These are phyloP conservation scores for Wickerhamomyces ciferrii DNA, from an alignment of 805 yeast genomes.

Conservation along the genomic window DNA sequence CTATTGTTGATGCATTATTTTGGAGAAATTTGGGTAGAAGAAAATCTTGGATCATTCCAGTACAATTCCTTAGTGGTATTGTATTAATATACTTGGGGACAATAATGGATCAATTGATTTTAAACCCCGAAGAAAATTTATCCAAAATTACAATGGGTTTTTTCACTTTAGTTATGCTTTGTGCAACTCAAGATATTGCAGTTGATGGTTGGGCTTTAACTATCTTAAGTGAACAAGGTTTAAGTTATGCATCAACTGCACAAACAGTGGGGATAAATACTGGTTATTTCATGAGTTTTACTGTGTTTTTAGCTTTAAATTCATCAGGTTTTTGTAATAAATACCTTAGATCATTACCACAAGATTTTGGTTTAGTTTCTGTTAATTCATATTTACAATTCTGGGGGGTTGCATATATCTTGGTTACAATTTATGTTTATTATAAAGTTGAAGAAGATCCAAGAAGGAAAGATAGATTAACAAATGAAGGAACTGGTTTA, in stretches of 20 bases:
- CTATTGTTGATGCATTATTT: slow-evolving; percentile 87
- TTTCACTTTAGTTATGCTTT: slow-evolving; percentile 72
- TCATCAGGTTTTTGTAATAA: slow-evolving; percentile 91
- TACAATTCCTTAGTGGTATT: slow-evolving; percentile 74
- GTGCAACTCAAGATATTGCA: slow-evolving; percentile 98
- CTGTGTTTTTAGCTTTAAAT: slow-evolving; percentile 84
- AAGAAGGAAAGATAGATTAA: slow-evolving; percentile 4
- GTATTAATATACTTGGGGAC: slow-evolving; percentile 64
- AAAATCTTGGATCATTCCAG: slow-evolving; percentile 91
- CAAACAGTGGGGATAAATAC: slow-evolving; percentile 93
- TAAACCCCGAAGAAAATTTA: slow-evolving; percentile 43
- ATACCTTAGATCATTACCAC: slow-evolving; percentile 61
- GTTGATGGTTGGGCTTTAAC: slow-evolving; percentile 99
- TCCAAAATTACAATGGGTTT: slow-evolving; percentile 61
- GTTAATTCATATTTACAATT: slow-evolving; percentile 71
- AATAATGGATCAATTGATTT: slow-evolving; percentile 44
- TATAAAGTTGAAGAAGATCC: slow-evolving; percentile 72
- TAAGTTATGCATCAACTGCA: slow-evolving; percentile 94
- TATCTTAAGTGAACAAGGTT: slow-evolving; percentile 66
- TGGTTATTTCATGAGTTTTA: slow-evolving; percentile 88
- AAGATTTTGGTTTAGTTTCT: slow-evolving; percentile 60
- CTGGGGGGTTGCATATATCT: slow-evolving; percentile 70
- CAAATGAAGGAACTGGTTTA: neutral
- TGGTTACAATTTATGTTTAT: slow-evolving; percentile 58
- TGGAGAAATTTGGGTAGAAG: slow-evolving; percentile 68